Base-by-base conservation (phyloP, 2,329 filamentous ascomycete species). In the Chaetothyriales sp. region DNA sequence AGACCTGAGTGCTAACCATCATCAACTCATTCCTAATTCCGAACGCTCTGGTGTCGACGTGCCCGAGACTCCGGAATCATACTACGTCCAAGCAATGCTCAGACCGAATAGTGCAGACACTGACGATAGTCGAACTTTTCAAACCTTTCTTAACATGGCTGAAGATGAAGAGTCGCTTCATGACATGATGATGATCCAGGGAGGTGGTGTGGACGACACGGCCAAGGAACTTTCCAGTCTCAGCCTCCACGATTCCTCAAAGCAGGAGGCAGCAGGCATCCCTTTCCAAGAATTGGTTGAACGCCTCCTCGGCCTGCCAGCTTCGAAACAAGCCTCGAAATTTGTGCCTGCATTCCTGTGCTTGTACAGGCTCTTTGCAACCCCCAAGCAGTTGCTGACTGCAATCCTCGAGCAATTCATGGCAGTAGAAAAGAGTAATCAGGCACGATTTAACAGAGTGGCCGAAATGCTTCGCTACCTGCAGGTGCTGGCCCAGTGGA, bases 281-380 rank as follows among this genome's bases (percentile, higher is more conserved):
- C 66, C 68, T 2, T 73, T 75, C 48, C 81, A 85, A 55, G 84
- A 89, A 51, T 72, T 92, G 4, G 87, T 97, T 18, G 88, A 95
- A 67, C 83, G 89, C n/a, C 76, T 98, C 43, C 75, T 97, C 20
- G 78, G 83, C 0, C 78, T 86, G 56, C 86, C 86, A 37, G 83
- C 90, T 71, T 89, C 86, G 25, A 89, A 87, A 63, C 77, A 83
- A n/a, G 92, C 97, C 64, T 77, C 79, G 53, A 95, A 95, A 66
- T 98, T 95, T 64, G 78, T 80, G 1, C 81, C 89, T 45, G 82
- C 94, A 18, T 97, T 97, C 62, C 74, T 97, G 28, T 95, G 90
- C 58, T 73, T 97, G 13, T 97, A 97, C 68, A 84, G 92, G 56
- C 94, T 92, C 66, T 97, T 98, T 65, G 85, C 88, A 3, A 80